Conservation (phyloP, 2,329 filamentous ascomycete species). For the Coniella vitis region DNA sequence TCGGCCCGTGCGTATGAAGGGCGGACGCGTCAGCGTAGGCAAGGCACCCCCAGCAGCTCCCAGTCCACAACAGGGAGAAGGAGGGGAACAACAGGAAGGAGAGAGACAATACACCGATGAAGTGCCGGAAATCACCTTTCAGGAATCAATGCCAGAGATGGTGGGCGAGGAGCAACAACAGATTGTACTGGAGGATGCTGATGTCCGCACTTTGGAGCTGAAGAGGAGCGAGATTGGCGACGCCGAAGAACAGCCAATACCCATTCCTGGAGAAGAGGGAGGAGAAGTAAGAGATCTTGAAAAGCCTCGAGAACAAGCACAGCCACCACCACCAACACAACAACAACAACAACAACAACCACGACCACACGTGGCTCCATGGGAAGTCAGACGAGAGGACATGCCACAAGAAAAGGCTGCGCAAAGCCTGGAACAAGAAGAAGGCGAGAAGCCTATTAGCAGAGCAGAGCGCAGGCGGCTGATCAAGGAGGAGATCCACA, state of each 20-base stretch:
- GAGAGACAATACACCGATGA: constrained; percentile 17
- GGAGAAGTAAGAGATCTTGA: no score
- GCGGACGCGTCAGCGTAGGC: constrained; percentile 12
- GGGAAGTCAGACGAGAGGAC: constrained; percentile 8
- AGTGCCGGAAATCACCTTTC: constrained; percentile 9
- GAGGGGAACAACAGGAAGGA: constrained; percentile 3
- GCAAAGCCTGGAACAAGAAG: constrained; percentile 28
- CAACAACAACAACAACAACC: not conserved
- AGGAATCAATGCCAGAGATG: constrained; percentile 14
- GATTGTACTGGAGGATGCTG: not conserved
- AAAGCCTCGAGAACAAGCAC: no score
- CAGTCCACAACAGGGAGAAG: not conserved
- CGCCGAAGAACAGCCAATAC: not conserved
- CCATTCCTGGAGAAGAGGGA: no score
- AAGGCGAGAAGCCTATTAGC: constrained; percentile 41
- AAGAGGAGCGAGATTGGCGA: not conserved
- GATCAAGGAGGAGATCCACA: constrained; percentile 52
- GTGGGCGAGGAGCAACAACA: constrained; percentile 16
- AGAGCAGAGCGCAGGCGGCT: constrained; percentile 46
- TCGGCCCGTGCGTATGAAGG: constrained; percentile 27
- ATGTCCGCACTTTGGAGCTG: not conserved
- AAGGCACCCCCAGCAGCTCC: not conserved
- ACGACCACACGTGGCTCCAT: constrained; percentile 9
- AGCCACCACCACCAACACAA: not conserved
- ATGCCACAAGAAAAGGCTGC: constrained; percentile 18